These are phyloP conservation scores for Zygnema circumcarinatum DNA, from an alignment of 139 green algal species.

Conservation along the genomic window DNA sequence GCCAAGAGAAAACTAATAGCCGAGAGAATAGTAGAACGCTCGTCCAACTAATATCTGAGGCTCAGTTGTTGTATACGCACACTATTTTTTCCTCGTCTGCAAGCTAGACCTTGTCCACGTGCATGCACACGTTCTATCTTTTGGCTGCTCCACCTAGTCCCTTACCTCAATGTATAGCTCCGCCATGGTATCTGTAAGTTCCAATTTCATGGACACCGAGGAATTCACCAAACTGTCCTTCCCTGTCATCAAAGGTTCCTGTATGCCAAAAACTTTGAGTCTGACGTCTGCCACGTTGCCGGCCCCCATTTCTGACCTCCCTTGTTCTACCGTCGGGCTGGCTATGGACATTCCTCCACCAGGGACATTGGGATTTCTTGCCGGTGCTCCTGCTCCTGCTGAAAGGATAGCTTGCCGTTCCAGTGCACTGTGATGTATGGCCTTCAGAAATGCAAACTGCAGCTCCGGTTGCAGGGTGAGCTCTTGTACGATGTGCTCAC, in stretches of 20 bases:
- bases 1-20: too few species aligned
- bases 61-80: too few species aligned
- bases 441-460: conserved; percentile 42
- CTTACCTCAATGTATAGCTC: conserved; percentile 48
- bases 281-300: too few species aligned
- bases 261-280: too few species aligned
- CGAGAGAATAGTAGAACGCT: too few species aligned
- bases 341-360: not conserved
- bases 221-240: conserved; percentile 19
- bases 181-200: conserved; percentile 39
- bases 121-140: too few species aligned
- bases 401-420: not conserved
- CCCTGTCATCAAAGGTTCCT: not conserved
- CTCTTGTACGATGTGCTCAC: conserved; percentile 21
- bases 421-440: not conserved
- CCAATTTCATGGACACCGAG: not conserved
- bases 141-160: too few species aligned
- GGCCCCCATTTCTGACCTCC: too few species aligned
- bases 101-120: too few species aligned
- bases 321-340: not conserved
- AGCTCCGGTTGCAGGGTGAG: conserved; percentile 15
- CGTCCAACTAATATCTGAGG: too few species aligned
- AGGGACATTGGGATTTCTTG: not conserved
- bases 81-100: too few species aligned
- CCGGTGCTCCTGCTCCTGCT: not conserved